Evolutionary conservation across 2,329 filamentous ascomycete genomes (phyloP), one percentile per base, ranked within the genome.

Genomic region (Fusarium veterinarium): DNA sequence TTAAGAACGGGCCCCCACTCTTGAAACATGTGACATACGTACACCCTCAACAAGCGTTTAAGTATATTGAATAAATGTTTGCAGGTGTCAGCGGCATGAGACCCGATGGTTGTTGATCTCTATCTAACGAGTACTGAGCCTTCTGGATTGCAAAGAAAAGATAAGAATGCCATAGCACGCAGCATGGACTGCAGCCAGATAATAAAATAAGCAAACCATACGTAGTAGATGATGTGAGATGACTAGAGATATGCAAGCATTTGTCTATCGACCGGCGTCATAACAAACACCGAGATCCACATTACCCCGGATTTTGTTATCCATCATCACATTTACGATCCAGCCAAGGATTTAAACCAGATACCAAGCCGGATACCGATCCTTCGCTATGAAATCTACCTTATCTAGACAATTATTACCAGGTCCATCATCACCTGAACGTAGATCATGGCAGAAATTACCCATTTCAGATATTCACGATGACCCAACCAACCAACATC

Each of bases 331-430:
- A 25, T 20, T 61, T 37, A 52, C 6, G 4, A 41, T 46, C 4
- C 7, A 56, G n/a, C 35, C 41, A 37, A 49, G 53, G 7, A 11
- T 13, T 23, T 17, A 7, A 23, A 8, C 14, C 4, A 19, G 8
- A 46, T 28, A 46, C 30, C 23, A 57, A 35, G 30, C 19, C 19
- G 7, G 23, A 28, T 48, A 35, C 16, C 23, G 9, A 57, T 35
- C n/a, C 23, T 17, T 46, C 4, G 1, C 14, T 35, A 6, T 3
- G 0, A 12, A 46, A 28, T n/a, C 0, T 6, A 1, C 2, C 53
- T 46, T 8, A 17, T 57, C n/a, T 28, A 19, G 53, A 35, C 53
- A 35, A 57, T 35, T 48, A 48, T 57, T 46, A 14, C 53, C 23
- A 17, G n/a, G 13, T 17, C 20, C 3, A 10, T 35, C 14, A 13